These are phyloP conservation scores for Carex scoparia DNA, from an alignment of 176 grass and related monocot genomes.

Conservation along the genomic window DNA sequence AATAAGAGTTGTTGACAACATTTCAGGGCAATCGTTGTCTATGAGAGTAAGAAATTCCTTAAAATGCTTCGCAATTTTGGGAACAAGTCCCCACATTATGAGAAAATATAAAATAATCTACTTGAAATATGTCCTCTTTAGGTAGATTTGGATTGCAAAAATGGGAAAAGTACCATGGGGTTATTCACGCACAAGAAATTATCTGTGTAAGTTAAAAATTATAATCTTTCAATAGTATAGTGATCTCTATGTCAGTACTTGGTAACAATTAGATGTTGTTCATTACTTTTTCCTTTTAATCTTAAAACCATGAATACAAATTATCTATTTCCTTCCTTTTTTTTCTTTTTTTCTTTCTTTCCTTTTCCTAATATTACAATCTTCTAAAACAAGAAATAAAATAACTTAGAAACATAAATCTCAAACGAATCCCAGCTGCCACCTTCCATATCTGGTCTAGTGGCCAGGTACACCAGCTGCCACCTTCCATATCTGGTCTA, in stretches of 20 bases:
- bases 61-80: background rate
- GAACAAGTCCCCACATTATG: background rate
- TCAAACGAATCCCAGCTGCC: too few relatives aligned
- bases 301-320: background rate
- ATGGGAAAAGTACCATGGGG: constrained; percentile 47
- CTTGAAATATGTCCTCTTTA: constrained; percentile 10
- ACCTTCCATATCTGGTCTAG: too few relatives aligned
- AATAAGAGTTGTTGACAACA: constrained; percentile 60
- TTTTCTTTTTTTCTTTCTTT: too few relatives aligned
- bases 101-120: background rate
- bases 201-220: constrained; percentile 42
- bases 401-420: too few relatives aligned
- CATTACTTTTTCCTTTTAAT: background rate
- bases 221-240: background rate
- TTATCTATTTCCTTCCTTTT: too few relatives aligned
- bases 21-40: constrained; percentile 60
- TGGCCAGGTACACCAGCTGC: too few relatives aligned
- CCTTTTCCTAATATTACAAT: too few relatives aligned
- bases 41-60: constrained; percentile 59
- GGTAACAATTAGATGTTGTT: background rate
- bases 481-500: too few relatives aligned
- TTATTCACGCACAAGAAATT: constrained; percentile 55
- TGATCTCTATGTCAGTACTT: background rate
- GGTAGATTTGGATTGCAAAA: constrained; percentile 59
- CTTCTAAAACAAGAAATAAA: too few relatives aligned